Percentiles rank a stretch among this genome's conserved stretches.
phyloP scores from a whole-genome alignment of 176 grass and related monocot species.

The Canna indica region DNA sequence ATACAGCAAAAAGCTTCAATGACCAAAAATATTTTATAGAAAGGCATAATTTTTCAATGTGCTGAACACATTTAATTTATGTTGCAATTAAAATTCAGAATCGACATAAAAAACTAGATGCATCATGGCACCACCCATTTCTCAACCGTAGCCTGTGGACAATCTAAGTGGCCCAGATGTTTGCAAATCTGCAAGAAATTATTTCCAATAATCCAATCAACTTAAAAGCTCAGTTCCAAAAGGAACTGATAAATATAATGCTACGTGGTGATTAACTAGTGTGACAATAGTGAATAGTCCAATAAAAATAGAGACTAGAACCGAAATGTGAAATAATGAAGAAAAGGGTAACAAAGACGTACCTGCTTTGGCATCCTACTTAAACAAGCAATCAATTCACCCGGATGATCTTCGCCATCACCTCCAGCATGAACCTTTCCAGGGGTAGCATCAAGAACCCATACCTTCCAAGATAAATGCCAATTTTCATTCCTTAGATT shows the following conservation, averaged over 20 bases:
- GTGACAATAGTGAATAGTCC: not conserved
- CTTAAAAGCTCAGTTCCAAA: not conserved
- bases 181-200: not conserved
- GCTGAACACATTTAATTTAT: not conserved
- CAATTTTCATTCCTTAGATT: constrained; percentile 14
- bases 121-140: not conserved
- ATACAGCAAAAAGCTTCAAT: constrained; percentile 16
- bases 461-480: constrained; percentile 48
- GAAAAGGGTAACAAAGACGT: constrained; percentile 6
- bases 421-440: constrained; percentile 79
- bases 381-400: constrained; percentile 74
- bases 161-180: not conserved
- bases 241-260: not conserved
- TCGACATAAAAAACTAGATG: not conserved
- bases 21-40: constrained; percentile 9
- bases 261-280: not conserved
- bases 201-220: not conserved
- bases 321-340: not conserved
- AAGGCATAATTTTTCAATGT: too few relatives aligned
- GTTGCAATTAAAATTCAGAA: not conserved
- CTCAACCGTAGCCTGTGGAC: not conserved
- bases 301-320: not conserved
- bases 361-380: constrained; percentile 69
- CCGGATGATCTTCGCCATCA: constrained; percentile 96
- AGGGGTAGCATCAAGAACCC: constrained; percentile 93